Percentiles rank a stretch among this genome's conserved stretches.
These are phyloP conservation scores for Gastrolobium bilobum DNA, from an alignment of 306 rosid genomes.

Conservation along the genomic window DNA sequence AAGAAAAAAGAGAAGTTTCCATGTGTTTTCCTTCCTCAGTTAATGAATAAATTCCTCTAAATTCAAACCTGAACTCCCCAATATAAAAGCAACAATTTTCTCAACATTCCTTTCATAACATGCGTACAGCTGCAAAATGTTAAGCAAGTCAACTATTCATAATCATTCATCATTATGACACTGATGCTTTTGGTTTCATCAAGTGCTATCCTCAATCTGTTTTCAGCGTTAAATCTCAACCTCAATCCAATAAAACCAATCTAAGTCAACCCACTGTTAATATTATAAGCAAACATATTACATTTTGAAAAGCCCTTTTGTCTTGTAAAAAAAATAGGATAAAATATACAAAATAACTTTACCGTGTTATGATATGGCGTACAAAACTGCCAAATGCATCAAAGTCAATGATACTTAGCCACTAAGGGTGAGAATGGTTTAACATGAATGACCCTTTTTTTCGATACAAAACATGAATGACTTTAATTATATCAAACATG, in stretches of 20 bases:
- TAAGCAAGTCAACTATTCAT: neutral
- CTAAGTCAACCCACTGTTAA: neutral
- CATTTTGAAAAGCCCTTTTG: neutral
- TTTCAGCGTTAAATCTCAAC: neutral
- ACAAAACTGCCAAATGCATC: neutral
- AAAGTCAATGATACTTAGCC: neutral
- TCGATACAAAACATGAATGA: neutral
- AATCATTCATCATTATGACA: slow-evolving; percentile 1
- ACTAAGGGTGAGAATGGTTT: neutral
- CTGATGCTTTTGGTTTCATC: neutral
- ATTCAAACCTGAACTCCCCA: neutral
- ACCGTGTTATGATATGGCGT: neutral
- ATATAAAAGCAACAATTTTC: slow-evolving; percentile 4
- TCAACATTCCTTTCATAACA: neutral
- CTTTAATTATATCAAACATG: slow-evolving; percentile 9
- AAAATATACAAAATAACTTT: neutral
- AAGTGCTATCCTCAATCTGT: neutral
- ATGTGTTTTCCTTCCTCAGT: neutral
- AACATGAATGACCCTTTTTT: neutral
- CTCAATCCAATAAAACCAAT: neutral
- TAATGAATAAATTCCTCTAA: neutral
- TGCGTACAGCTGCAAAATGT: neutral
- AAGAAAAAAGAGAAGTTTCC: slow-evolving; percentile 6
- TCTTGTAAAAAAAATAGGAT: neutral
- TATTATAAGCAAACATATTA: neutral